Evolutionary conservation across 345 rosid species (phyloP).

Genomic region (Gossypium mustelinum): DNA sequence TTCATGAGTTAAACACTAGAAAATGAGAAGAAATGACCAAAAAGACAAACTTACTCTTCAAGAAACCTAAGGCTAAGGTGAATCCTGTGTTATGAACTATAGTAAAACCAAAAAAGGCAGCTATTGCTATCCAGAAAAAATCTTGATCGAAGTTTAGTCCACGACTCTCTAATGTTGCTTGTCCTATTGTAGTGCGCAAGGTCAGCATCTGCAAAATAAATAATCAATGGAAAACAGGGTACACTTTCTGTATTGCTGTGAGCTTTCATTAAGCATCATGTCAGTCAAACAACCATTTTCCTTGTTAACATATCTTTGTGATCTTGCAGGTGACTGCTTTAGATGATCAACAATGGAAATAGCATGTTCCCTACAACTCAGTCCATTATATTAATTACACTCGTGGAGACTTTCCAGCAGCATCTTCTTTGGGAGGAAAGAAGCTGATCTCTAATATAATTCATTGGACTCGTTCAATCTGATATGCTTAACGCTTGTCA

Average conservation of each 20-base stretch:
- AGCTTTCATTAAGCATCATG: neutral
- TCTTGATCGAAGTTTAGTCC: slow-evolving; percentile 52
- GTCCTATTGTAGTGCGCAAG: slow-evolving; percentile 37
- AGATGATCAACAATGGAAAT: neutral
- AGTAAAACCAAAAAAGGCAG: slow-evolving; percentile 53
- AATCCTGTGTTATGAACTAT: slow-evolving; percentile 60
- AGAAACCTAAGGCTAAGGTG: slow-evolving; percentile 60
- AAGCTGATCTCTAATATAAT: neutral
- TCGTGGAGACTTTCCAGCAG: neutral
- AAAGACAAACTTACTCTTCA: slow-evolving; percentile 46
- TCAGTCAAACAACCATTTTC: neutral
- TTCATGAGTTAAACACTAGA: neutral
- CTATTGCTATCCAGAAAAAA: slow-evolving; percentile 61
- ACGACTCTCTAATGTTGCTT: slow-evolving; percentile 46
- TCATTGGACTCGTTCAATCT: neutral
- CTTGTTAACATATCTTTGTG: neutral
- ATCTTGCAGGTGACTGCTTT: neutral
- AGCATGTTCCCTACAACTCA: neutral
- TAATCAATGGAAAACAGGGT: neutral
- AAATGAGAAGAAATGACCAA: neutral
- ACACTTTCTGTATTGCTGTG: neutral
- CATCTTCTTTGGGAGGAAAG: neutral
- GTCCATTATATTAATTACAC: neutral
- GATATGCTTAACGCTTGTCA: neutral
- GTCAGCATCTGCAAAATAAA: slow-evolving; percentile 31